Conservation (phyloP, 768 basidiomycete species). For the Pulveroboletus sp. region DNA sequence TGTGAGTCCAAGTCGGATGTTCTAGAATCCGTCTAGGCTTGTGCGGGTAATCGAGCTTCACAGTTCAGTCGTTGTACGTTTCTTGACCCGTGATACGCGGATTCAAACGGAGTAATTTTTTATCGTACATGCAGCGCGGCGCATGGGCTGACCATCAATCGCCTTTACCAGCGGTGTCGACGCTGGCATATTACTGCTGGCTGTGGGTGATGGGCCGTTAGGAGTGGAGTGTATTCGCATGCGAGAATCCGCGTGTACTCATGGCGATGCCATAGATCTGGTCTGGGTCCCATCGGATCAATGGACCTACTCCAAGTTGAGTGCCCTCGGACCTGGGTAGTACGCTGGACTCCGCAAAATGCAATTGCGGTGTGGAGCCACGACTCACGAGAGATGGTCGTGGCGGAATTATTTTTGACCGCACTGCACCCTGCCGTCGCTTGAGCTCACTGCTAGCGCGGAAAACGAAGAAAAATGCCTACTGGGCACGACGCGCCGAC, state of each 20-base stretch:
- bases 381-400: neutral
- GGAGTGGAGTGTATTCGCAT: conserved; percentile 9
- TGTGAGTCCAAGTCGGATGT: neutral
- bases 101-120: neutral
- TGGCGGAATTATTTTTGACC: neutral
- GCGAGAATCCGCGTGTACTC: conserved; percentile 23
- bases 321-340: conserved; percentile 22
- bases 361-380: too few species aligned
- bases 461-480: neutral
- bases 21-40: neutral
- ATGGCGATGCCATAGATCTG: conserved; percentile 10
- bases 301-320: neutral
- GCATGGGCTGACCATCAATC: conserved; percentile 9
- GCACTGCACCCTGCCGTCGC: conserved; percentile 6
- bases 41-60: conserved; percentile 4
- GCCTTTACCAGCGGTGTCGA: neutral
- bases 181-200: conserved; percentile 13
- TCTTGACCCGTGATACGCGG: neutral
- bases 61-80: neutral
- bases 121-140: conserved; percentile 9
- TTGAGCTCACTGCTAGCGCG: neutral
- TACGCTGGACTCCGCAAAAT: conserved; percentile 7
- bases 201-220: neutral
- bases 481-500: neutral
- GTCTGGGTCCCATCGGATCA: conserved; percentile 10